Conservation (phyloP, 495 filamentous ascomycete genomes). For the Aspergillus biplanus region DNA sequence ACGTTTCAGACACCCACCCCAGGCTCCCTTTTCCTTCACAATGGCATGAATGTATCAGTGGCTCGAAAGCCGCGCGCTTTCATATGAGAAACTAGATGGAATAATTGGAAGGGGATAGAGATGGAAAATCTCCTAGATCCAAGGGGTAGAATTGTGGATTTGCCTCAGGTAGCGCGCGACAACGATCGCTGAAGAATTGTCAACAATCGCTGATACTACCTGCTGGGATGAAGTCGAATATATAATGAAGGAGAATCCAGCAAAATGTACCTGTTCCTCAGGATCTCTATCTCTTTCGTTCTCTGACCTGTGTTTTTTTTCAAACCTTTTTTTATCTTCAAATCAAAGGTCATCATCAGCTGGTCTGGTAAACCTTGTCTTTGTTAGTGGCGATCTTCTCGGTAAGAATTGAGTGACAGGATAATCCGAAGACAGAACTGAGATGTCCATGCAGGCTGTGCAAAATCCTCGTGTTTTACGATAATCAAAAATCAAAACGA, state of each 20-base stretch:
- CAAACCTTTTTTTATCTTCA: slow-evolving; percentile 8
- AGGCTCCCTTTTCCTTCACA: background rate
- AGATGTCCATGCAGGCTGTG: too few species aligned
- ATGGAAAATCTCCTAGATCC: background rate
- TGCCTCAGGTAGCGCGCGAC: slow-evolving; percentile 23
- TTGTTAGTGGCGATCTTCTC: background rate
- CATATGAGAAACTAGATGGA: slow-evolving; percentile 10
- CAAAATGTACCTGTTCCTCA: background rate
- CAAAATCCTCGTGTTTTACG: background rate
- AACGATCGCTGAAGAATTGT: slow-evolving; percentile 8
- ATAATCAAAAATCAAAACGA: background rate
- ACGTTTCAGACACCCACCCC: slow-evolving; percentile 11
- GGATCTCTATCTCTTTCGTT: slow-evolving; percentile 1
- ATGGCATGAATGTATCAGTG: background rate
- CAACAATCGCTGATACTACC: background rate
- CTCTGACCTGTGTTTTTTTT: too few species aligned
- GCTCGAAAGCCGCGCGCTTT: slow-evolving; percentile 21
- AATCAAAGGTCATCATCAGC: slow-evolving; percentile 7
- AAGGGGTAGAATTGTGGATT: slow-evolving; percentile 6
- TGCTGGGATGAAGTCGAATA: background rate
- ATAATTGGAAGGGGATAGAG: slow-evolving; percentile 2
- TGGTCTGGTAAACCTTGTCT: slow-evolving; percentile 10
- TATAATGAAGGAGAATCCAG: background rate
- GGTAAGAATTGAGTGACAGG: background rate
- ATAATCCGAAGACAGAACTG: too few species aligned